phyloP scores from a whole-genome alignment of 371 early-diverging fungal species.

The Mortierella sp. region DNA sequence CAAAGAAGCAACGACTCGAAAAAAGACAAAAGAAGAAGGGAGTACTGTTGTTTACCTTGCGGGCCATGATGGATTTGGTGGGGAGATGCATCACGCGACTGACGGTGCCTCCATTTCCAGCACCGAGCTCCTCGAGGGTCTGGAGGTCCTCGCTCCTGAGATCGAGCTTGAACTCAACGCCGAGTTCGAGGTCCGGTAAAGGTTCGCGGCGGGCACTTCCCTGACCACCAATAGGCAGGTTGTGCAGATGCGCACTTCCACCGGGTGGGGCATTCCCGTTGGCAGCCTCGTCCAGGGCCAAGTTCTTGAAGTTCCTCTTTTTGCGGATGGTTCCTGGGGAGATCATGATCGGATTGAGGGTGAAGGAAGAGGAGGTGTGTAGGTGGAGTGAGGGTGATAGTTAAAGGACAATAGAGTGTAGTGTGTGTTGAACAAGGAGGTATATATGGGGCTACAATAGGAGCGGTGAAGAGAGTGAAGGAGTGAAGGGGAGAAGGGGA shows the following conservation, averaged over 20 bases:
- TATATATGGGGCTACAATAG: too few relatives aligned
- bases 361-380: background rate
- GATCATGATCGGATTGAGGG: conserved; percentile 18
- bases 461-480: background rate
- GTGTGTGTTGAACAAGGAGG: background rate
- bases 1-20: conserved; percentile 1
- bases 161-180: conserved; percentile 82
- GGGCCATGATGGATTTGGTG: conserved; percentile 86
- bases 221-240: conserved; percentile 39
- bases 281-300: conserved; percentile 64
- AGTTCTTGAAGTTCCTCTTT: conserved; percentile 82
- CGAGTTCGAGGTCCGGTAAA: conserved; percentile 75
- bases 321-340: conserved; percentile 70
- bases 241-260: conserved; percentile 48
- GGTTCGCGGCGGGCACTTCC: conserved; percentile 52
- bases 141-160: conserved; percentile 86
- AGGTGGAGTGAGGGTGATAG: background rate
- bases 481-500: background rate
- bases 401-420: background rate
- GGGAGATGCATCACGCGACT: conserved; percentile 82
- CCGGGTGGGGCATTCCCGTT: conserved; percentile 46
- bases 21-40: conserved; percentile 13
- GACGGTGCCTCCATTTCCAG: conserved; percentile 92
- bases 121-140: conserved; percentile 83
- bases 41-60: conserved; percentile 70